Percentiles rank a stretch among this genome's conserved stretches.
phyloP scores from a whole-genome alignment of 2,329 filamentous ascomycete species.

The Hypoxylon sp. region DNA sequence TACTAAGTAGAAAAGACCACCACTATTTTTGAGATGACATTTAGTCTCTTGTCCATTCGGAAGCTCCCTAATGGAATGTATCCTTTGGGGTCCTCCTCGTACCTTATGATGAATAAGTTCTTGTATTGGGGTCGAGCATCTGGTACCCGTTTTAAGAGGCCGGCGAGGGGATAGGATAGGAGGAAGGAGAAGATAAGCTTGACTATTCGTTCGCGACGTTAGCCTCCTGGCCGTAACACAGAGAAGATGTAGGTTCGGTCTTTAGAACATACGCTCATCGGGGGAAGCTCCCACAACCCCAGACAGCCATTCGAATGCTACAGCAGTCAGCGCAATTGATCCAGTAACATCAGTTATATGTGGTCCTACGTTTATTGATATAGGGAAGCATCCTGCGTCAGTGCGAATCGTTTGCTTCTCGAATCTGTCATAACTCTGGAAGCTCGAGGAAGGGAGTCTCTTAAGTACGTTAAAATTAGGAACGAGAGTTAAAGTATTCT shows the following conservation, averaged over 20 bases:
- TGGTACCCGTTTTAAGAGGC: conserved; percentile 88
- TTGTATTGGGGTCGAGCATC: conserved; percentile 87
- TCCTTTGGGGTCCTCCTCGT: conserved; percentile 48
- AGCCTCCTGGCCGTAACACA: conserved; percentile 21
- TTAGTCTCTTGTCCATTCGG: conserved; percentile 30
- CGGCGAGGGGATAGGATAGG: conserved; percentile 92
- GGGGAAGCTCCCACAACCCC: conserved; percentile 61
- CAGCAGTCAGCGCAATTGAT: conserved; percentile 36
- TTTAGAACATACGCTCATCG: conserved; percentile 61
- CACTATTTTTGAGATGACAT: conserved; percentile 36
- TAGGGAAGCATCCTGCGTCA: conserved; percentile 54
- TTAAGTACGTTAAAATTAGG: conserved; percentile 1
- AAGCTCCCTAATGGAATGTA: background rate
- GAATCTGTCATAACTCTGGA: conserved; percentile 38
- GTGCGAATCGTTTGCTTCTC: conserved; percentile 23
- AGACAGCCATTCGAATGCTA: conserved; percentile 63
- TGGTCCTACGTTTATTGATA: conserved; percentile 54
- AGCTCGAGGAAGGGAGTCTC: background rate
- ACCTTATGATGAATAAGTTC: conserved; percentile 89
- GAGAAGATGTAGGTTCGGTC: background rate
- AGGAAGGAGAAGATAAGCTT: conserved; percentile 94
- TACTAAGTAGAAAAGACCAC: conserved; percentile 84
- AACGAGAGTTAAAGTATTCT: conserved; percentile 10
- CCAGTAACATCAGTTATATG: background rate
- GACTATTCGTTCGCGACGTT: conserved; percentile 68